Base-by-base conservation (phyloP, 2,329 filamentous ascomycete species). In the Phyllosticta paracitricarpa region DNA sequence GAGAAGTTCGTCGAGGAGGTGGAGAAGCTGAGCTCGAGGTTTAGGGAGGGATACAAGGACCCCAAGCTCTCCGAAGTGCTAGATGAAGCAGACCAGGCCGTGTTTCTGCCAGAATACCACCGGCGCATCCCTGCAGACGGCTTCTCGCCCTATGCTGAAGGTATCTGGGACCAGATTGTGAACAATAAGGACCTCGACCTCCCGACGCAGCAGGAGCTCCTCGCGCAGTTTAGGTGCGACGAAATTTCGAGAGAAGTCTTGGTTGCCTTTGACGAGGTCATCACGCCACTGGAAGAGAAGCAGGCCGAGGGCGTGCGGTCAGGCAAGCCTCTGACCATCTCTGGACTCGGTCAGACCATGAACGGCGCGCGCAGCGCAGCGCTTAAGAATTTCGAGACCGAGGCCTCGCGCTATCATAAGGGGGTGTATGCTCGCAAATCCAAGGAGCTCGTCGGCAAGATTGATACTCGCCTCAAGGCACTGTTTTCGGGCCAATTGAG, bases 121-220 rank as follows among this genome's bases (percentile, higher is more conserved):
- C 84, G 94, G 64, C 84, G 94, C 62, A 99, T 99, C 65, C 94
- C 94, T 10, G 94, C 94, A 9, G 94, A 99, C 73, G 94, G 94
- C n/a, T 94, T 97, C 71, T 89, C 93, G 0, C 82, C 91, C 63
- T 99, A 99, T 69, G 92, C 94, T 0, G 86, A 94, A 72, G 91
- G 92, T 51, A 85, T 99, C 54, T 99, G 94, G 94, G 92, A 97
- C 69, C 93, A 97, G 76, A 99, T 99, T 71, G 92, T 96, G 68
- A 89, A 93, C 79, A 99, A 99, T 81, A 99, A 99, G 76, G 94
- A 99, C 70, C 81, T 99, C 60, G 94, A 99, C 75, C 77, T 99
- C 63, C 94, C 94, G 3, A 97, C 94, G 0, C 94, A 99, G 73
- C 94, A 99, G 76, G 94, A 99, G 73, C 82, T 99, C 54, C 82